A percentile compares a stretch with the other conserved stretches of the same genome.
Evolutionary conservation across 2,329 filamentous ascomycete species (phyloP).

Genomic region (Paecilomyces sp.): DNA sequence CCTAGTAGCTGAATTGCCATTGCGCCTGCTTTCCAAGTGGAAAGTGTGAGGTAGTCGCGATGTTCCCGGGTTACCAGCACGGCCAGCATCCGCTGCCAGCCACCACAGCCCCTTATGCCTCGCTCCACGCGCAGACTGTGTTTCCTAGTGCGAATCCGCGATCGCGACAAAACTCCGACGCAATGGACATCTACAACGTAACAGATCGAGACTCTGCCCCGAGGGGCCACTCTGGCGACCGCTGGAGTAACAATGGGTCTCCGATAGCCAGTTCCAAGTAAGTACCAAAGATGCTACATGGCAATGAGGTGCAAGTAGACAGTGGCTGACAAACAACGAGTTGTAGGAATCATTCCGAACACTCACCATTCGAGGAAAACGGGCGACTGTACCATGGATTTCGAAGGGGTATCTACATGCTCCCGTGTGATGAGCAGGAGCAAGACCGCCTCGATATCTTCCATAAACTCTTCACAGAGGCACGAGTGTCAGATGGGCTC

Average conservation of each 20-base stretch:
- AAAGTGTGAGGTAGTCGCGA: slow-evolving; percentile 6
- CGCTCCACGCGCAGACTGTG: slow-evolving; percentile 18
- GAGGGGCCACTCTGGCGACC: slow-evolving; percentile 12
- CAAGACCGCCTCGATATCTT: slow-evolving; percentile 74
- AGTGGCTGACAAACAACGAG: neutral
- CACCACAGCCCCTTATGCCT: slow-evolving; percentile 13
- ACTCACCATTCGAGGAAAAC: slow-evolving; percentile 53
- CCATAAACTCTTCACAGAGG: slow-evolving; percentile 67
- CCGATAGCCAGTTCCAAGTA: slow-evolving; percentile 3
- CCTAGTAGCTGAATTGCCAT: neutral
- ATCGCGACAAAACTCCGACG: slow-evolving; percentile 27
- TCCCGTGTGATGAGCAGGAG: slow-evolving; percentile 72
- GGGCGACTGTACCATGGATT: slow-evolving; percentile 64
- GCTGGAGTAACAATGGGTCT: slow-evolving; percentile 24
- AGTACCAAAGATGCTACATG: neutral
- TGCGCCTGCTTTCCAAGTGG: neutral
- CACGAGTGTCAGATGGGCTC: slow-evolving; percentile 44
- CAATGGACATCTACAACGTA: slow-evolving; percentile 28
- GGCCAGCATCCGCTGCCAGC: slow-evolving; percentile 13
- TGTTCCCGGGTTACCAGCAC: slow-evolving; percentile 14
- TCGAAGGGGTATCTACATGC: slow-evolving; percentile 62
- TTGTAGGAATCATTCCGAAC: slow-evolving; percentile 23
- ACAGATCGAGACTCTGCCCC: slow-evolving; percentile 22
- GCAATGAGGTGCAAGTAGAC: neutral
- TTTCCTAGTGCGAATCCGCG: slow-evolving; percentile 18